Conservation (phyloP, 345 rosid genomes). For the Eucalyptus urophylla region DNA sequence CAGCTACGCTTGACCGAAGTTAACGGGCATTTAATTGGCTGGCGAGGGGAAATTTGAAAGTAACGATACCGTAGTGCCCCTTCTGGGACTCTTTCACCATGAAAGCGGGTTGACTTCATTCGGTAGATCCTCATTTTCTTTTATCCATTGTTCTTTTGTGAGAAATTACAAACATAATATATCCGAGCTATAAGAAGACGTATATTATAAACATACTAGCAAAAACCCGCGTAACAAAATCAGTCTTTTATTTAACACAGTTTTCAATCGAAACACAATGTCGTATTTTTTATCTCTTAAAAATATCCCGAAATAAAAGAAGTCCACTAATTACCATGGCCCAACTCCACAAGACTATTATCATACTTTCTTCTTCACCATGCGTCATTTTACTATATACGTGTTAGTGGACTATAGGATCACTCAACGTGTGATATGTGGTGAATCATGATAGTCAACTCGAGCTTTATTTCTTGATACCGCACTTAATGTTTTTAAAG, state of each 20-base stretch:
- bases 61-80: not conserved
- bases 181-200: not conserved
- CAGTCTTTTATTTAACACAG: not conserved
- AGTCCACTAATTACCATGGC: not conserved
- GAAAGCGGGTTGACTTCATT: not conserved
- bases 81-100: not conserved
- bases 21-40: no score
- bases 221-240: not conserved
- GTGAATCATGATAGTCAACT: no score
- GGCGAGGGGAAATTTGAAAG: not conserved
- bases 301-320: no score
- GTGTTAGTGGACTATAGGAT: no score
- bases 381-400: no score
- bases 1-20: not conserved
- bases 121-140: not conserved
- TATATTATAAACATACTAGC: not conserved
- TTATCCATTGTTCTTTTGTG: not conserved
- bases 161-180: not conserved
- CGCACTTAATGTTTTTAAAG: no score
- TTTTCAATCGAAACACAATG: not conserved
- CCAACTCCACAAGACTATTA: not conserved
- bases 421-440: accelerated
- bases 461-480: no score
- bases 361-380: not conserved
- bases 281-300: no score